Base-by-base conservation (phyloP, 202 grass and related monocot species). In the Dendrocalamus latiflorus region DNA sequence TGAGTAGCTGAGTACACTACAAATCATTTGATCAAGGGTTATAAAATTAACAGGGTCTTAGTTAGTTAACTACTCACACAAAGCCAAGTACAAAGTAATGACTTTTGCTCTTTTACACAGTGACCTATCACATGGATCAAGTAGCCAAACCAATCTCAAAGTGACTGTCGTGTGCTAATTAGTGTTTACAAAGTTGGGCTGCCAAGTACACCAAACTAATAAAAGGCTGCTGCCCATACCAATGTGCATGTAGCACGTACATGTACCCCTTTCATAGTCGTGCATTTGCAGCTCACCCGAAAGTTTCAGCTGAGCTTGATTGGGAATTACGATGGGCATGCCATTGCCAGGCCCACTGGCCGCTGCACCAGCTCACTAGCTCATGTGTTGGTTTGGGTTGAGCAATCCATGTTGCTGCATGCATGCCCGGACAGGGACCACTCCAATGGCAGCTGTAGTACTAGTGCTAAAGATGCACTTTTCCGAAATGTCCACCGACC, bases 401-500 rank as follows among this genome's bases (percentile, higher is more conserved):
- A 45, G 71, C 34, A 39, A 26, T 42, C 82, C 63, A 84, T 30
- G 28, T 70, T 77, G 65, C 33, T 70, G 68, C 56, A 54, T 68
- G 36, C 48, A 55, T 82, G 50, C 15, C 61, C 10, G 54, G 43
- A 37, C 21, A 60, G 22, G 81, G 62, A 72, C 56, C 66, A 64
- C 56, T 64, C 61, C 34, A 37, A 39, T 65, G 12, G 66, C 44
- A 79, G 75, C 47, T 55, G 51, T 9, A 15, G 26, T 30, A 30
- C 14, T 44, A 24, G 36, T 54, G 44, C 72, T 45, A 45, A 68
- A 68, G 81, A 65, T 36, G 61, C 26, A 70, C 51, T 76, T 61
- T 68, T 36, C 34, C 34, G 34, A 36, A 36, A 0, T 36, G 34
- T 36, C 34, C 34, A 36, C 34, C 34, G 34, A 6, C 34, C 5